Percentiles rank a stretch among this genome's conserved stretches.
Evolutionary conservation across 768 basidiomycete genomes (phyloP).

Genomic region (Leccinum barrowsii): DNA sequence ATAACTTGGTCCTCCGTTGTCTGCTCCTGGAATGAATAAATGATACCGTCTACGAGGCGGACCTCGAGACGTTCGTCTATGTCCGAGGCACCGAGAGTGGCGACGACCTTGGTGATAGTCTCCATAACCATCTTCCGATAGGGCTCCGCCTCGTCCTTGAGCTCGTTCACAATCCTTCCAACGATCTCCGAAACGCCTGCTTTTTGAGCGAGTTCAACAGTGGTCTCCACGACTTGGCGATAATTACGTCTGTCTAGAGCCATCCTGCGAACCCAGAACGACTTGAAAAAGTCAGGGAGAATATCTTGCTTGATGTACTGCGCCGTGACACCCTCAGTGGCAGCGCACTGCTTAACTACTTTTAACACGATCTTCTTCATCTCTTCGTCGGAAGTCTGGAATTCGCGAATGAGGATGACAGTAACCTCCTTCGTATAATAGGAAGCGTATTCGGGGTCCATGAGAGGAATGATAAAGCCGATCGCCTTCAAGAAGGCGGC

Average conservation of each 20-base stretch:
- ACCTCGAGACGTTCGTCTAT: slow-evolving; percentile 95
- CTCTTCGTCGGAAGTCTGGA: slow-evolving; percentile 98
- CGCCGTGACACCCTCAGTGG: slow-evolving; percentile 96
- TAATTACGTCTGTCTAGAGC: slow-evolving; percentile 96
- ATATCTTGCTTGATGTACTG: slow-evolving; percentile 97
- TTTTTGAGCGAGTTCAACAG: slow-evolving; percentile 97
- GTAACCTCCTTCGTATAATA: slow-evolving; percentile 99
- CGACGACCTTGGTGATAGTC: slow-evolving; percentile 95
- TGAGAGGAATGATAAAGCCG: slow-evolving; percentile 98
- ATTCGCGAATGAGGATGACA: slow-evolving; percentile 95
- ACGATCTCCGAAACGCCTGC: slow-evolving; percentile 96
- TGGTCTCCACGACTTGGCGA: slow-evolving; percentile 96
- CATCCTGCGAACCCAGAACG: slow-evolving; percentile 99
- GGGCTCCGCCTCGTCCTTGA: slow-evolving; percentile 63
- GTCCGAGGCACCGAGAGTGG: slow-evolving; percentile 92
- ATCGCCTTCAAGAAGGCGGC: slow-evolving; percentile 88
- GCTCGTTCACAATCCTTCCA: slow-evolving; percentile 65
- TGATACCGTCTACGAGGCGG: slow-evolving; percentile 94
- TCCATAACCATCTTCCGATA: slow-evolving; percentile 99
- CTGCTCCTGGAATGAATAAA: slow-evolving; percentile 99
- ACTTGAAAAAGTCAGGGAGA: slow-evolving; percentile 97
- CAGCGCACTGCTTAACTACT: slow-evolving; percentile 98
- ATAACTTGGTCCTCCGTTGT: slow-evolving; percentile 99
- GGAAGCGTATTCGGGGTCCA: slow-evolving; percentile 99
- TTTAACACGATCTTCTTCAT: slow-evolving; percentile 99